Evolutionary conservation across 345 rosid species (phyloP).

Genomic region (Rhizophora mangle): DNA sequence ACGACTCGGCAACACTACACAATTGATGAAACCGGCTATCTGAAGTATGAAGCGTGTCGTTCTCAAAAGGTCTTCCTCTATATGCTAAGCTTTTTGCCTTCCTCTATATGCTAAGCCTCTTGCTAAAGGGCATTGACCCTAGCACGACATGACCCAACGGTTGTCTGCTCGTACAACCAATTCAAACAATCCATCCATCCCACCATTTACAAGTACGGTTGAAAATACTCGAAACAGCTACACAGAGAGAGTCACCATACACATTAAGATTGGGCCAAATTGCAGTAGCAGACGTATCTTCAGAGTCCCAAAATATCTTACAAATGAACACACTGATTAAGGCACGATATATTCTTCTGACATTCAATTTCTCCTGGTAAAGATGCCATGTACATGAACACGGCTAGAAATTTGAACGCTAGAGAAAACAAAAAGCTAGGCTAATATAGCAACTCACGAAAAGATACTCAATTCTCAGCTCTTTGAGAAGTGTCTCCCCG

Average conservation of each 20-base stretch:
- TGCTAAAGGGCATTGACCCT: no score
- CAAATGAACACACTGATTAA: not conserved
- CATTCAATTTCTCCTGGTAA: constrained; percentile 8
- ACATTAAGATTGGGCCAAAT: not conserved
- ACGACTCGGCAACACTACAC: no score
- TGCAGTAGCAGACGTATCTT: no score
- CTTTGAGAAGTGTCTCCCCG: constrained; percentile 35
- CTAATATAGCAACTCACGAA: constrained; percentile 1
- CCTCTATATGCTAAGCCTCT: no score
- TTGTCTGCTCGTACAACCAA: not conserved
- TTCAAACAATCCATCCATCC: not conserved
- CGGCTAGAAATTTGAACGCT: constrained; percentile 19
- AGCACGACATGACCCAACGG: no score
- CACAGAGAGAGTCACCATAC: not conserved
- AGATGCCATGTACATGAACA: constrained; percentile 28
- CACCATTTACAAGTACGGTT: not conserved
- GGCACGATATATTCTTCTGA: constrained; percentile 7
- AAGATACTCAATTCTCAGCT: constrained; percentile 36
- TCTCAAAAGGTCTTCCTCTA: no score
- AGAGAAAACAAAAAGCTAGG: constrained; percentile 7
- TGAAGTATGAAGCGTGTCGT: no score
- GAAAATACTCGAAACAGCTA: no score
- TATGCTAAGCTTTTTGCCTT: no score
- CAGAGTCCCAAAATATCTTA: constrained; percentile 4
- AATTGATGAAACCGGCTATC: no score